Percentiles rank a stretch among this genome's conserved stretches.
Conservation (phyloP, 2,329 filamentous ascomycete species). For the Fusarium longipes region DNA sequence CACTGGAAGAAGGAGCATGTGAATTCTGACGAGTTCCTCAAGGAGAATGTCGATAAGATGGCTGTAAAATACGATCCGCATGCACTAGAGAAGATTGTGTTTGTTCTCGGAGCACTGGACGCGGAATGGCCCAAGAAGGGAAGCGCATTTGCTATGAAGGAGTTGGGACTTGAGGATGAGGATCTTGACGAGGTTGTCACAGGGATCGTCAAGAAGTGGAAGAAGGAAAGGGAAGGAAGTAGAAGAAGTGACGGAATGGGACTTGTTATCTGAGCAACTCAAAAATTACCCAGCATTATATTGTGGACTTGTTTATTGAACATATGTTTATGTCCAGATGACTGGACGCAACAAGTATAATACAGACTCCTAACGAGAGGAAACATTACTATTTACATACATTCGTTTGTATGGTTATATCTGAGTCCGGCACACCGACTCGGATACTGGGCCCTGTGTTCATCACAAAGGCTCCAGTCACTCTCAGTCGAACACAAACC, state of each 20-base stretch:
- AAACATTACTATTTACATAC: neutral
- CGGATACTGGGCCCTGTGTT: neutral
- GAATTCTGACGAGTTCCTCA: constrained; percentile 56
- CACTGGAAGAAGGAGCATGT: constrained; percentile 52
- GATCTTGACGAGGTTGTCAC: constrained; percentile 57
- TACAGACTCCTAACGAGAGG: neutral
- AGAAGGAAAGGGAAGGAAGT: constrained; percentile 13
- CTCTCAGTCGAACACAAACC: neutral
- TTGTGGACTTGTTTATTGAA: neutral
- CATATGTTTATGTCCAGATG: no score
- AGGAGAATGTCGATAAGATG: constrained; percentile 53
- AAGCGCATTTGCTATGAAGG: constrained; percentile 59
- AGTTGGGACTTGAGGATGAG: constrained; percentile 60
- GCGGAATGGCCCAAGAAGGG: constrained; percentile 60
- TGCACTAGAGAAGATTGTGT: constrained; percentile 61
- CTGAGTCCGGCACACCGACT: neutral
- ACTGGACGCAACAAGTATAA: no score
- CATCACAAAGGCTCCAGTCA: neutral
- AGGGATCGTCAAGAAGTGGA: constrained; percentile 47
- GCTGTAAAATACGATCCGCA: constrained; percentile 49
- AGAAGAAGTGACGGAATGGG: constrained; percentile 19
- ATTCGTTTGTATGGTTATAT: neutral
- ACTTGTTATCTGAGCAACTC: neutral
- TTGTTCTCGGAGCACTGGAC: constrained; percentile 60
- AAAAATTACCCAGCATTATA: neutral